Percentiles rank a stretch among this genome's conserved stretches.
Conservation (phyloP, 176 grass and related monocot genomes). For the Carex pumila region DNA sequence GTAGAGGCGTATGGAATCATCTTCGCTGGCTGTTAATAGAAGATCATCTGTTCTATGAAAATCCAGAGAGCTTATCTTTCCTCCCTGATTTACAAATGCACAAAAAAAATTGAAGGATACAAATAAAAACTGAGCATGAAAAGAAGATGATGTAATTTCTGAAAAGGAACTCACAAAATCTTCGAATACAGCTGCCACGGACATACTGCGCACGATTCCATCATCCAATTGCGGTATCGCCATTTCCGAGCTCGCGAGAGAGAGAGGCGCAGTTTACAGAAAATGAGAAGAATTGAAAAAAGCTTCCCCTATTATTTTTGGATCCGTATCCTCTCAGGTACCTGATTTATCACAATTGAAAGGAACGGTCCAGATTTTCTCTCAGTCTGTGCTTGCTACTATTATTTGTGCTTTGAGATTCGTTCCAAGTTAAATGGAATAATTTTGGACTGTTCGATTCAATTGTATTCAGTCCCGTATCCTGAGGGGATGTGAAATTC, state of each 20-base stretch:
- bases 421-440: too few species aligned
- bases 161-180: conserved; percentile 51
- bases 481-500: too few species aligned
- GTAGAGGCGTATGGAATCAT: conserved; percentile 88
- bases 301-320: too few species aligned
- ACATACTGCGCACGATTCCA: conserved; percentile 64
- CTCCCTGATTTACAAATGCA: conserved; percentile 31
- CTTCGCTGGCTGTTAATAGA: conserved; percentile 73
- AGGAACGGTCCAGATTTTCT: too few species aligned
- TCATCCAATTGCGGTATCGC: conserved; percentile 46
- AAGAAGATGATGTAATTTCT: neutral
- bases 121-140: neutral
- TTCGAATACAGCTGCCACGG: conserved; percentile 68
- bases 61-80: conserved; percentile 89
- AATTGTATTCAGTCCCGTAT: too few species aligned
- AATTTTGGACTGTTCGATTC: too few species aligned
- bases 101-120: neutral
- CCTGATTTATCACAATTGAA: too few species aligned
- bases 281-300: too few species aligned
- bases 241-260: neutral
- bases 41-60: conserved; percentile 95
- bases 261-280: neutral
- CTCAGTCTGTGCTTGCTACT: too few species aligned
- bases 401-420: too few species aligned
- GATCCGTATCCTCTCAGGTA: too few species aligned